Percentiles rank a stretch among this genome's conserved stretches.
Conservation (phyloP, 305 asterid genomes). For the Withania somnifera region DNA sequence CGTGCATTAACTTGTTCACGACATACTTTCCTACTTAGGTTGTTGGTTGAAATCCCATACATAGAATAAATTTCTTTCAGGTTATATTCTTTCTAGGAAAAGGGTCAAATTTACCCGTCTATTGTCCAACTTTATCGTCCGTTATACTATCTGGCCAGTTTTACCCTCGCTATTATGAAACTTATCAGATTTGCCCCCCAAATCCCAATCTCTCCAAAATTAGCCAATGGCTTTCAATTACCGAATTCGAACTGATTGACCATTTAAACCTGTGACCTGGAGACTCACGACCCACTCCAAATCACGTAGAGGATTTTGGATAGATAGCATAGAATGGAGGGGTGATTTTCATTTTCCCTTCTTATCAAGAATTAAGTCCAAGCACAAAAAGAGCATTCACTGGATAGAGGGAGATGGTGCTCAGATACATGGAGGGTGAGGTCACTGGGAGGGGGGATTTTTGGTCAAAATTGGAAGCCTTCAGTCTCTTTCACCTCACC, state of each 20-base stretch:
- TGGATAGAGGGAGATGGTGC: not conserved
- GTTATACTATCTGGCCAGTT: not conserved
- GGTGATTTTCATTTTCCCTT: not conserved
- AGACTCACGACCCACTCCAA: not conserved
- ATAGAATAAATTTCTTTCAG: not conserved
- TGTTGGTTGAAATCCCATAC: not conserved
- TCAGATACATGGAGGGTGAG: not conserved
- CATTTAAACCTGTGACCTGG: not conserved
- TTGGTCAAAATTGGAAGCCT: not conserved
- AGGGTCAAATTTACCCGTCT: not conserved
- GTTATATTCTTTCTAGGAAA: not conserved
- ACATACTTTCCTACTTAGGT: not conserved
- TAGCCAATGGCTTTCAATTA: not conserved
- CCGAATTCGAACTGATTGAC: not conserved
- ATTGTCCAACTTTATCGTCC: not conserved
- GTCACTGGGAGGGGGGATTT: not conserved
- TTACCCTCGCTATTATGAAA: not conserved
- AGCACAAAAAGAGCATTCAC: not conserved
- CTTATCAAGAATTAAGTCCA: not conserved
- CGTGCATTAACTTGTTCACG: not conserved
- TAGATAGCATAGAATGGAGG: not conserved
- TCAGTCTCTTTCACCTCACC: not conserved
- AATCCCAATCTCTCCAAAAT: not conserved
- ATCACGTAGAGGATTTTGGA: not conserved
- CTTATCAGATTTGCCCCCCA: not conserved